A percentile compares a stretch with the other conserved stretches of the same genome.
phyloP scores from a whole-genome alignment of 2,329 filamentous ascomycete species.

The Aspergillus transmontanensis region DNA sequence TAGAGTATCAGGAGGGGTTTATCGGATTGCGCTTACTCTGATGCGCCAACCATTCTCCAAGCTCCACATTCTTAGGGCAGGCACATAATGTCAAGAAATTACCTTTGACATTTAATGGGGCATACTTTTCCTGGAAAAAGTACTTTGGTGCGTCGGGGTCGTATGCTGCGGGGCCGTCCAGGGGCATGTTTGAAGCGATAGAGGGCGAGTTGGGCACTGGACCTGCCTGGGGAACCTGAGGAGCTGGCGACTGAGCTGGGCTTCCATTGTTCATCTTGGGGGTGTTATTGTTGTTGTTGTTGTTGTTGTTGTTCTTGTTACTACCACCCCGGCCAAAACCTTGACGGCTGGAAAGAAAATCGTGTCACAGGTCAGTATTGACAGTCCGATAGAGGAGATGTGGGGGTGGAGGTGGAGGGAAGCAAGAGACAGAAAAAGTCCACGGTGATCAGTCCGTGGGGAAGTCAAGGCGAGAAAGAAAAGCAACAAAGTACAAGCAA shows the following conservation, averaged over 20 bases:
- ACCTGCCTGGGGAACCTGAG: constrained; percentile 32
- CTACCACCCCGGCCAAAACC: constrained; percentile 52
- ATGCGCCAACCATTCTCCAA: constrained; percentile 94
- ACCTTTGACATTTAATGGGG: constrained; percentile 89
- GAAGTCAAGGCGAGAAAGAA: constrained; percentile 8
- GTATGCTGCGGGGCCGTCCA: constrained; percentile 41
- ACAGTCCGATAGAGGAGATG: constrained; percentile 15
- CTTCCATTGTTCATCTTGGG: constrained; percentile 44
- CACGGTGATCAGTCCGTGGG: background rate
- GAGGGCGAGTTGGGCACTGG: constrained; percentile 44
- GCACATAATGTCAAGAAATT: constrained; percentile 97
- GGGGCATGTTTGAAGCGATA: constrained; percentile 37
- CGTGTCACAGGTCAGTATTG: constrained; percentile 30
- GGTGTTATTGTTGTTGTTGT: constrained; percentile 36
- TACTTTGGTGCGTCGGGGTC: constrained; percentile 51
- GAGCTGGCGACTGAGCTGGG: constrained; percentile 32
- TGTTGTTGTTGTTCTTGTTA: constrained; percentile 40
- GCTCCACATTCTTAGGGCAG: constrained; percentile 88
- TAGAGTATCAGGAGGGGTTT: constrained; percentile 4
- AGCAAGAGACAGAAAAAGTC: constrained; percentile 3
- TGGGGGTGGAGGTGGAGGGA: background rate
- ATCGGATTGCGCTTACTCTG: constrained; percentile 65
- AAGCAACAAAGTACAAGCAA: background rate
- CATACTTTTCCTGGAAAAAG: constrained; percentile 57
- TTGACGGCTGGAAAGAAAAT: constrained; percentile 44